Conservation (phyloP, 2,329 filamentous ascomycete genomes). For the Curvularia spicifera region DNA sequence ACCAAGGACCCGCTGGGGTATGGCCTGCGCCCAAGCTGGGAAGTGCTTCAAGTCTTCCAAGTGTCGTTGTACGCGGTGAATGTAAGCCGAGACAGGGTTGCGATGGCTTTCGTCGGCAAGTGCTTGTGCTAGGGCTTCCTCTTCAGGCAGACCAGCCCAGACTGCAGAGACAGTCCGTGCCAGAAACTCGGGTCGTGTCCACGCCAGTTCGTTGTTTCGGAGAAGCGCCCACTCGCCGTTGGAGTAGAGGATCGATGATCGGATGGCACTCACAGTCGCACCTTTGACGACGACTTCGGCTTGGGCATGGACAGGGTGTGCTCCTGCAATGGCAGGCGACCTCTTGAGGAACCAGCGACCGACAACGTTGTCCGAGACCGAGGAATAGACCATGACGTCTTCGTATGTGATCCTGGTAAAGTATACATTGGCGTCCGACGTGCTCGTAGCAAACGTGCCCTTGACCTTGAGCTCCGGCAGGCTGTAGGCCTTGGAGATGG, state of each 20-base stretch:
- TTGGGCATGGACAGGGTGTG: slow-evolving; percentile 67
- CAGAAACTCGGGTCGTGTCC: slow-evolving; percentile 82
- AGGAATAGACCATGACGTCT: slow-evolving; percentile 76
- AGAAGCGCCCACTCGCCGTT: slow-evolving; percentile 81
- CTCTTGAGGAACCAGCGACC: slow-evolving; percentile 71
- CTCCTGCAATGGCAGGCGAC: slow-evolving; percentile 38
- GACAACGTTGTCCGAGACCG: slow-evolving; percentile 75
- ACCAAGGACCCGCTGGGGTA: slow-evolving; percentile 72
- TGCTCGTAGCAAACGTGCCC: slow-evolving; percentile 81
- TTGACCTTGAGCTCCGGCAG: slow-evolving; percentile 73
- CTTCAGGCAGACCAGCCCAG: slow-evolving; percentile 78
- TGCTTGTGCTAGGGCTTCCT: slow-evolving; percentile 77
- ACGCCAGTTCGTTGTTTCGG: slow-evolving; percentile 79
- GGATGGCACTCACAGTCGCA: slow-evolving; percentile 72
- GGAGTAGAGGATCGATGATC: slow-evolving; percentile 71
- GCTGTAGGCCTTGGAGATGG: slow-evolving; percentile 78
- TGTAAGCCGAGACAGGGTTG: slow-evolving; percentile 79
- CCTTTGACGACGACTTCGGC: slow-evolving; percentile 82
- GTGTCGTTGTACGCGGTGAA: slow-evolving; percentile 85
- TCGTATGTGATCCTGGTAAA: slow-evolving; percentile 82
- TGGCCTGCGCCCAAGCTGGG: slow-evolving; percentile 71
- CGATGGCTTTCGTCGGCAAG: slow-evolving; percentile 86
- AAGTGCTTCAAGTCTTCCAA: slow-evolving; percentile 77
- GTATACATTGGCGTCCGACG: slow-evolving; percentile 80
- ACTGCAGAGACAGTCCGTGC: slow-evolving; percentile 79